A percentile compares a stretch with the other conserved stretches of the same genome.
phyloP scores from a whole-genome alignment of 805 yeast genomes.

The Wickerhamiella australiensis region DNA sequence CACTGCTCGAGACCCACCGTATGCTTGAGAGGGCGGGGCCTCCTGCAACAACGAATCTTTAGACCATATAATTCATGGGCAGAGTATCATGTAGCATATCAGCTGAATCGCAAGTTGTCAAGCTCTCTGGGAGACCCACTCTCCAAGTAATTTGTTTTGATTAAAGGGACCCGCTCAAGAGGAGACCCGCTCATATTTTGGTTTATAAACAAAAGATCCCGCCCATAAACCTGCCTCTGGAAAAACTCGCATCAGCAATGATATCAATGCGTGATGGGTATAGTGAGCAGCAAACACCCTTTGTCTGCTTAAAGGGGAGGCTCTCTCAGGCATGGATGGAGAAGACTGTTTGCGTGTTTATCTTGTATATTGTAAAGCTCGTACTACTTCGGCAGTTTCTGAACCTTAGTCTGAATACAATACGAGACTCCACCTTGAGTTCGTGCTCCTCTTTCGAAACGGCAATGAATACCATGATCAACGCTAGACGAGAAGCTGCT shows the following conservation, averaged over 20 bases:
- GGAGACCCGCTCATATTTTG: not conserved
- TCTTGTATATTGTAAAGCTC: constrained; percentile 49
- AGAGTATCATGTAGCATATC: too few relatives aligned
- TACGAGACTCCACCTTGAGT: constrained; percentile 31
- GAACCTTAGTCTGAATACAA: constrained; percentile 31
- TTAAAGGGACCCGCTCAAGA: too few relatives aligned
- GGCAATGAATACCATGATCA: constrained; percentile 27
- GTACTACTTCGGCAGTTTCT: constrained; percentile 43
- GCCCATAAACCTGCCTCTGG: too few relatives aligned
- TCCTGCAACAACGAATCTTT: too few relatives aligned
- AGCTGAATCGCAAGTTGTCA: too few relatives aligned
- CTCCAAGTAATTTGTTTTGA: too few relatives aligned
- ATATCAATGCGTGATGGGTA: not conserved
- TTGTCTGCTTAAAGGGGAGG: constrained; percentile 26
- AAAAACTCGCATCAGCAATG: too few relatives aligned
- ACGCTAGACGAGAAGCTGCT: constrained; percentile 48
- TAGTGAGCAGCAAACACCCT: constrained; percentile 16
- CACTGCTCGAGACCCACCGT: not conserved
- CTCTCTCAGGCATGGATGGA: constrained; percentile 37
- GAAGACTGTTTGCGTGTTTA: constrained; percentile 44
- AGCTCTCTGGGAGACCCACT: too few relatives aligned
- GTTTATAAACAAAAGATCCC: not conserved
- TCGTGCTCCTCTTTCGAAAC: constrained; percentile 41
- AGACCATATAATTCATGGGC: too few relatives aligned
- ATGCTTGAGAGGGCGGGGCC: too few relatives aligned